Evolutionary conservation across 768 basidiomycete species (phyloP), one percentile per base, ranked within the genome.

Genomic region (Megacollybia marginata): DNA sequence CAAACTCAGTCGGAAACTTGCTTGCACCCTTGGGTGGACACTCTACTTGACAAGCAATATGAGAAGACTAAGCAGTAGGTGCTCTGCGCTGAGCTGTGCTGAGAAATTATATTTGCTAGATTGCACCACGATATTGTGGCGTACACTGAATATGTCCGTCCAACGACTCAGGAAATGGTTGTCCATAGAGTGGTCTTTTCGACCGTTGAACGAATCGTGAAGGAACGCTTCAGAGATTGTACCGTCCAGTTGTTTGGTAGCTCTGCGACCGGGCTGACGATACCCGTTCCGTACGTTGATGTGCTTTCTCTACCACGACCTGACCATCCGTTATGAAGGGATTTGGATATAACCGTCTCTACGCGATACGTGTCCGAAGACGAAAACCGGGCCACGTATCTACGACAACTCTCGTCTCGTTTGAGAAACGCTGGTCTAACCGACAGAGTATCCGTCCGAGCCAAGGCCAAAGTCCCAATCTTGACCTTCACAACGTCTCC

Each of bases 101-200:
- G 42, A 18, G n/a, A 46, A 34, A n/a, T 42, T 20, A 48, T 19
- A 15, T 42, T 20, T 35, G 20, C 50, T 6, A 83, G 86, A 65
- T 63, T 89, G 32, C 82, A 86, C 56, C 64, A 74, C 44, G 85
- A 88, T 63, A 79, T 85, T 47, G 60, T 71, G 5, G 78, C 82
- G 3, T 86, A 75, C 58, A 69, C 71, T 23, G 52, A 61, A 19
- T 85, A 78, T 58, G 70, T 83, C 50, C 65, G 70, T 19, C 78
- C 82, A 1, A 80, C 78, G 1, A 57, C 67, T 4, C 59, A 72
- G 52, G 86, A 89, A 58, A 69, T 63, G 42, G 68, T 64, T 28
- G 67, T 73, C 13, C 70, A 80, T 16, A 56, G 69, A 19, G 57
- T 59, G 38, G 69, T 84, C 33, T 68, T 81, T 52, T 64, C 68